Base-by-base conservation (phyloP, 768 basidiomycete genomes). In the Kwoniella europaea region DNA sequence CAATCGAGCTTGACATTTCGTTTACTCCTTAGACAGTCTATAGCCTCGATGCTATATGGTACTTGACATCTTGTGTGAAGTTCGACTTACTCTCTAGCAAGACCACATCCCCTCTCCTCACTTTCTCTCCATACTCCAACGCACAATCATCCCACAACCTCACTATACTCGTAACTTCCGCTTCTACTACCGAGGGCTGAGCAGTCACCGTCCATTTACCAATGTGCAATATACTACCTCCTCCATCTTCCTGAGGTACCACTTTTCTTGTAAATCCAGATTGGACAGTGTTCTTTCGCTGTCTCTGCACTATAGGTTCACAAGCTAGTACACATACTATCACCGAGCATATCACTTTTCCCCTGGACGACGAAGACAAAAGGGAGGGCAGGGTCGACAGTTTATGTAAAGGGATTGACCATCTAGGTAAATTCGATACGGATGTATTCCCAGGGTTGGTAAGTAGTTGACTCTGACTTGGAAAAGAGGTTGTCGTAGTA, bases 31-130 rank as follows among this genome's bases (percentile, higher is more conserved):
- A n/a, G n/a, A n/a, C n/a, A n/a, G n/a, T n/a, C n/a, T n/a, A n/a
- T n/a, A n/a, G n/a, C n/a, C n/a, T n/a, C n/a, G n/a, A n/a, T n/a
- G n/a, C n/a, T n/a, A n/a, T n/a, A n/a, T n/a, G n/a, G n/a, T n/a
- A n/a, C n/a, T n/a, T n/a, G n/a, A n/a, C n/a, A n/a, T n/a, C n/a
- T n/a, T n/a, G n/a, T n/a, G n/a, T n/a, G n/a, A n/a, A n/a, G n/a
- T n/a, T n/a, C n/a, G 13, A 77, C 79, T 74, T 67, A 80, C 79
- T 77, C 50, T 78, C 74, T 4, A 80, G 69, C 18, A 79, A 52
- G 15, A 81, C 67, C 0, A 79, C 76, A 67, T 81, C 79, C 4
- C 79, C 79, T 55, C 74, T 59, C 24, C 78, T 60, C n/a, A 79
- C 62, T 42, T 43, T 68, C 13, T 70, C 74, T 7, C 72, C 72